Base-by-base conservation (phyloP, 805 yeast genomes). In the Lipomyces yamanashiensis region DNA sequence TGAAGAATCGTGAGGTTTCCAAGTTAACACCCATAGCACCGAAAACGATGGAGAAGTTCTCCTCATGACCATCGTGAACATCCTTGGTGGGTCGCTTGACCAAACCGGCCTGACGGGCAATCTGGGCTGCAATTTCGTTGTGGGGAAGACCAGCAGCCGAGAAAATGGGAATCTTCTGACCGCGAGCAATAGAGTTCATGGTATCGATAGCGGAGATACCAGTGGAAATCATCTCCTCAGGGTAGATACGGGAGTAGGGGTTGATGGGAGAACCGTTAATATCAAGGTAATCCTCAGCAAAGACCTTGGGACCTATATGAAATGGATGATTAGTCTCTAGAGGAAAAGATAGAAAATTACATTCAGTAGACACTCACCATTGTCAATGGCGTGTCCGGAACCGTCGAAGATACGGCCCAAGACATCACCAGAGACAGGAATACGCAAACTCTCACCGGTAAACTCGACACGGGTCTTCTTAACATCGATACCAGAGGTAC, bases 11-110 rank as follows among this genome's bases (percentile, higher is more conserved):
- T 36, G 98, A 91, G 40, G 99, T 95, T 81, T 96, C 99, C 80
- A 95, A 85, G 78, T 96, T 95, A 71, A 93, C 99, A 85, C 99
- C 99, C 99, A 96, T 95, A 64, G 99, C 99, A 47, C 98, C 99
- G 75, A 95, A 95, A 44, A 95, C 99, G 79, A 95, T 96, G 59
- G 97, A 90, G 89, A 95, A 95, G 80, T 95, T 95, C 74, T 95
- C 99, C 80, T 95, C 99, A 79, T 95, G 99, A 74, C 99, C 99
- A 79, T 95, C 99, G 77, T 95, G 98, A 64, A 95, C 98, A 78
- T 93, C 99, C 82, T 95, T 95, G 45, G 99, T 96, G 74, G 99
- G 99, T 81, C 98, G 89, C 68, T 68, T 68, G 58, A 96, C 99
- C 76, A 95, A 84, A 72, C 98, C 97, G 47, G 99, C 99, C 82